Percentiles rank a stretch among this genome's conserved stretches.
These are phyloP conservation scores for Neofusicoccum laricinum DNA, from an alignment of 2,329 filamentous ascomycete species.

Conservation along the genomic window DNA sequence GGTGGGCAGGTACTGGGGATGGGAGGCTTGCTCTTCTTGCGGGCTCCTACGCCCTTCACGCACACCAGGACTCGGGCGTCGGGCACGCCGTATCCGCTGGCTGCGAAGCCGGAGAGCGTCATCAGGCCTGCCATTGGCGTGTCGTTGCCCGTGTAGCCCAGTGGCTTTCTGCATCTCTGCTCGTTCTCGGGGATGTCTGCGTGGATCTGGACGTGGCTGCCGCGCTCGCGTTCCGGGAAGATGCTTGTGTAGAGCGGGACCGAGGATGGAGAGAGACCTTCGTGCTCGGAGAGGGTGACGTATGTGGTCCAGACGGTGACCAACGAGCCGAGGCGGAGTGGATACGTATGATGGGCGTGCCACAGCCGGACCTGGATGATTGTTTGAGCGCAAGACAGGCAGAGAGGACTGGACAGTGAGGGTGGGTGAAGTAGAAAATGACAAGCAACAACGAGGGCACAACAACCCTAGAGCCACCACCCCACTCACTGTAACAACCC, in stretches of 20 bases:
- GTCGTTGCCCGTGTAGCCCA: background rate
- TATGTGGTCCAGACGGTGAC: constrained; percentile 58
- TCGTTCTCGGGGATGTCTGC: constrained; percentile 46
- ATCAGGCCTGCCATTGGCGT: constrained; percentile 48
- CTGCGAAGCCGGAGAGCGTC: constrained; percentile 55
- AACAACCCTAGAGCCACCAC: too few relatives aligned
- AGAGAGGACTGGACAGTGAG: too few relatives aligned
- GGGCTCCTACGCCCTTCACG: constrained; percentile 55
- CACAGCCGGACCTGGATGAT: constrained; percentile 41
- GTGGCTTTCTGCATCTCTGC: constrained; percentile 38
- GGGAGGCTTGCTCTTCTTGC: constrained; percentile 43
- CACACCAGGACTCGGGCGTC: constrained; percentile 55
- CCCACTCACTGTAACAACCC: constrained; percentile 48
- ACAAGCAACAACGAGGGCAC: too few relatives aligned
- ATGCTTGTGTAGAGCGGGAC: constrained; percentile 55
- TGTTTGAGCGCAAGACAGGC: too few relatives aligned
- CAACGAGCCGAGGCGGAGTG: constrained; percentile 51
- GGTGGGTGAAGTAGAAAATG: too few relatives aligned
- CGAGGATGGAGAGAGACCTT: constrained; percentile 38
- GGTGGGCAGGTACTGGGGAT: too few relatives aligned
- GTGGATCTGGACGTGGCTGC: constrained; percentile 52
- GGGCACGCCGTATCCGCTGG: constrained; percentile 53
- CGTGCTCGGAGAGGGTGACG: constrained; percentile 48
- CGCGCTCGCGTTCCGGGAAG: constrained; percentile 55
- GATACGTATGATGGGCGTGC: constrained; percentile 43